Conservation (phyloP, 2,329 filamentous ascomycete genomes). For the Karstenula rhodostoma region DNA sequence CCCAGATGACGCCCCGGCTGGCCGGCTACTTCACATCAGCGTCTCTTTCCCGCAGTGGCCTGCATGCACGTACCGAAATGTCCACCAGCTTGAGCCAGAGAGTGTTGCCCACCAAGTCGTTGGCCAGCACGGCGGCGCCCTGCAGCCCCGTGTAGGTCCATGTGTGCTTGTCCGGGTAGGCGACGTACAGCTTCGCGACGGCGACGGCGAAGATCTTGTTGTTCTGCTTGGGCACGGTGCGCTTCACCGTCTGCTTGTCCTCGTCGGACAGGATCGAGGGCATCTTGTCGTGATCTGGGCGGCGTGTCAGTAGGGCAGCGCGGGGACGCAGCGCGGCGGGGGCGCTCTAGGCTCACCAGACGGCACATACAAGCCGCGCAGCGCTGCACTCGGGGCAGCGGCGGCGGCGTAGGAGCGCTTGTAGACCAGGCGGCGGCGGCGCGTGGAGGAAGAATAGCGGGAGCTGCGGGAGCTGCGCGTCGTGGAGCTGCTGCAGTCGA, state of each 20-base stretch:
- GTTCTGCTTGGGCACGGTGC: constrained; percentile 87
- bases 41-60: background rate
- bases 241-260: constrained; percentile 96
- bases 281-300: constrained; percentile 44
- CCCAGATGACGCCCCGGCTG: constrained; percentile 43
- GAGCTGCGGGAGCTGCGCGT: constrained; percentile 2
- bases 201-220: constrained; percentile 99
- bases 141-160: constrained; percentile 96
- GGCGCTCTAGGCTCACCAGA: background rate
- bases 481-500: background rate
- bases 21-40: constrained; percentile 65
- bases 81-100: constrained; percentile 99
- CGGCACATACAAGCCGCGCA: constrained; percentile 15
- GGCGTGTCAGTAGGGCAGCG: constrained; percentile 1
- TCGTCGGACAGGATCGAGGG: constrained; percentile 82
- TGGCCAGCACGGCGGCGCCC: constrained; percentile 88
- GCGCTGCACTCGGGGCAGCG: constrained; percentile 3
- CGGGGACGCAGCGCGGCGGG: background rate
- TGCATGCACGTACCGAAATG: constrained; percentile 74
- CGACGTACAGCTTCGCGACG: constrained; percentile 91
- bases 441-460: constrained; percentile 4
- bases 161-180: constrained; percentile 82
- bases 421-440: constrained; percentile 4
- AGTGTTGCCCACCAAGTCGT: constrained; percentile 93
- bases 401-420: background rate